Conservation (phyloP, 2,329 filamentous ascomycete species). For the Neopestalotiopsis clavispora region DNA sequence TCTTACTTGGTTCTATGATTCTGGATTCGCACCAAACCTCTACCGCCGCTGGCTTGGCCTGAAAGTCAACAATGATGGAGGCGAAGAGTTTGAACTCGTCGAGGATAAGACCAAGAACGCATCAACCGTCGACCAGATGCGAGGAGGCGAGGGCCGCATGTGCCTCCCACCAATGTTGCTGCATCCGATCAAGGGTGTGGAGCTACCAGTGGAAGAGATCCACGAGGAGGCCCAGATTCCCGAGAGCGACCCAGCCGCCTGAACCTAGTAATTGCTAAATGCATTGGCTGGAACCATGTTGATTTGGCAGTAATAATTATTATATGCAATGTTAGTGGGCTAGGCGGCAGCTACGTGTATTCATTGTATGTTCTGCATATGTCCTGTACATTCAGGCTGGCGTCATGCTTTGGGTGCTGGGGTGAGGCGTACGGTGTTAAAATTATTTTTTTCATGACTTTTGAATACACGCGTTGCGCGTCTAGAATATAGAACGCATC, state of each 20-base stretch:
- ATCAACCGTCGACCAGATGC: conserved; percentile 55
- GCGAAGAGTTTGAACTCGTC: conserved; percentile 74
- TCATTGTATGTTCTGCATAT: neutral
- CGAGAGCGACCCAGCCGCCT: conserved; percentile 56
- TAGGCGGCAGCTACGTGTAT: neutral
- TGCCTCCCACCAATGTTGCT: conserved; percentile 88
- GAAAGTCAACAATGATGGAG: conserved; percentile 77
- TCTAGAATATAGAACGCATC: neutral
- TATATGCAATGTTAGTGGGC: neutral
- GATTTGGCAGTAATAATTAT: neutral
- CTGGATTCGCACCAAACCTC: conserved; percentile 78
- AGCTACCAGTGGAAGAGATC: conserved; percentile 65
- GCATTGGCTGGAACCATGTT: neutral
- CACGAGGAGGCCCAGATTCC: conserved; percentile 50
- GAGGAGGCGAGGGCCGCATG: conserved; percentile 81
- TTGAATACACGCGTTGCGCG: neutral
- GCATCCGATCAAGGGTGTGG: conserved; percentile 84
- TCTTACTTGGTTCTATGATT: conserved; percentile 91
- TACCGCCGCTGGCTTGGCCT: conserved; percentile 88
- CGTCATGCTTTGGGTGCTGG: neutral
- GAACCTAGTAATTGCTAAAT: conserved; percentile 8
- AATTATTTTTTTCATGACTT: neutral
- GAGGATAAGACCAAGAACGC: conserved; percentile 58
- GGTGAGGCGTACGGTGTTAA: neutral
- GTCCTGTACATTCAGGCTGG: neutral